A percentile compares a stretch with the other conserved stretches of the same genome.
These are phyloP conservation scores for Camelina laxa DNA, from an alignment of 345 rosid genomes.

Conservation along the genomic window DNA sequence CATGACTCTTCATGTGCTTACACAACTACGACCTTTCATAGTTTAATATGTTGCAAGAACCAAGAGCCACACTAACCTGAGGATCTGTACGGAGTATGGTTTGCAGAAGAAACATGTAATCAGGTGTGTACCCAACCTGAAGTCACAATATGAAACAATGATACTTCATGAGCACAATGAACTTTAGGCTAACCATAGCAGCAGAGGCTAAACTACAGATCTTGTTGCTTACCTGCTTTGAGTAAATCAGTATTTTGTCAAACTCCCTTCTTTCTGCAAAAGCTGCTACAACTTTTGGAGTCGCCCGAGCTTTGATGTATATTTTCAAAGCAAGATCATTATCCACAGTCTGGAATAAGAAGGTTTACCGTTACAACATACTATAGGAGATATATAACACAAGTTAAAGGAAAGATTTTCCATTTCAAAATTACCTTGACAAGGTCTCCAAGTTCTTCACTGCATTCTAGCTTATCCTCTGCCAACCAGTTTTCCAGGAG, in stretches of 20 bases:
- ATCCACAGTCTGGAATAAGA: slow-evolving; percentile 85
- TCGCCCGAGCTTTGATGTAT: slow-evolving; percentile 93
- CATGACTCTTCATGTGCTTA: slow-evolving; percentile 26
- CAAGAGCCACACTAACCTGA: slow-evolving; percentile 61
- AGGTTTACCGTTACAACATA: not conserved
- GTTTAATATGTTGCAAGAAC: slow-evolving; percentile 2
- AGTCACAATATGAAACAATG: slow-evolving; percentile 38
- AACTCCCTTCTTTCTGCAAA: slow-evolving; percentile 98
- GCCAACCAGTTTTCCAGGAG: slow-evolving; percentile 97
- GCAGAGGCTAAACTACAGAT: not conserved
- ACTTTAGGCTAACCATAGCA: slow-evolving; percentile 15
- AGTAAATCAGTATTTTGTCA: slow-evolving; percentile 89
- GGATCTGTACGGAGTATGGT: slow-evolving; percentile 98
- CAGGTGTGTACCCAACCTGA: slow-evolving; percentile 97
- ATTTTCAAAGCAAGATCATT: slow-evolving; percentile 96
- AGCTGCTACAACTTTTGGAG: slow-evolving; percentile 99
- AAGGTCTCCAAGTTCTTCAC: slow-evolving; percentile 98
- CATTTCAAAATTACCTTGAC: slow-evolving; percentile 70
- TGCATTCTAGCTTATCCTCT: slow-evolving; percentile 98
- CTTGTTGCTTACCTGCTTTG: slow-evolving; percentile 72
- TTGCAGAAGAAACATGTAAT: slow-evolving; percentile 97
- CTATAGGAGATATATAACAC: slow-evolving; percentile 27
- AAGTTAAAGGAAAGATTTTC: not conserved
- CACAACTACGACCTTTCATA: not conserved
- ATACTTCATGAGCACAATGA: slow-evolving; percentile 25